Evolutionary conservation across 371 early-diverging fungal genomes (phyloP), one percentile per base, ranked within the genome.

Genomic region (Rhizopus delemar): DNA sequence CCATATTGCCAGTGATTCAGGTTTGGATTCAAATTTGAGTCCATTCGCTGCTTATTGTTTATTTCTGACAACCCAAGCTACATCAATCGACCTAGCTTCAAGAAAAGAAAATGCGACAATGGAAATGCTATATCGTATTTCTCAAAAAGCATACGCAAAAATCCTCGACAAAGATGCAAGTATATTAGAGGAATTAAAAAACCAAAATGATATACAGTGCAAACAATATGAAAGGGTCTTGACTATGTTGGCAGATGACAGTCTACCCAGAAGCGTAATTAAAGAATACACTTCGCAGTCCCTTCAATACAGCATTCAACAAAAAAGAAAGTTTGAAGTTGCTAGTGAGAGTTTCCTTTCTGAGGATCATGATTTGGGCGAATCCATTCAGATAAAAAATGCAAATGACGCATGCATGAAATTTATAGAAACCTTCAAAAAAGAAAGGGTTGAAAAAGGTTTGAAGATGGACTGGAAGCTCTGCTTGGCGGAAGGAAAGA

Each of bases 351-450:
- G 2, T 39, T 39, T 1, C 39, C 39, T 39, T 12, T 39, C 12
- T 39, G 39, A 39, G 39, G 12, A 39, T 39, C 39, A 12, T 1
- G 39, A 9, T 39, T 39, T 12, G 39, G 12, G 2, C 8, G 2
- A 39, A 39, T 12, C 8, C 2, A 12, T 39, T 39, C 1, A 39
- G 2, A 39, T 39, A 39, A 2, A 39, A 2, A 2, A 39, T 39
- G 8, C 12, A 34, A n/a, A n/a, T 8, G 3, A 8, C 4, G n/a
- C 38, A 52, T 38, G 3, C 36, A 38, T 52, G 52, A 16, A 16
- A 16, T 52, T 38, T 52, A 5, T 52, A 52, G 52, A 52, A 52
- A 52, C 16, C 38, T 52, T 38, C 52, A 52, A 52, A 52, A 52
- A 36, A 52, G 52, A 52, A 52, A 38, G n/a, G 13, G 3, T 0